Percentiles rank a stretch among this genome's conserved stretches.
phyloP scores from a whole-genome alignment of 2,329 filamentous ascomycete species.

The Pseudopyricularia cyperi region DNA sequence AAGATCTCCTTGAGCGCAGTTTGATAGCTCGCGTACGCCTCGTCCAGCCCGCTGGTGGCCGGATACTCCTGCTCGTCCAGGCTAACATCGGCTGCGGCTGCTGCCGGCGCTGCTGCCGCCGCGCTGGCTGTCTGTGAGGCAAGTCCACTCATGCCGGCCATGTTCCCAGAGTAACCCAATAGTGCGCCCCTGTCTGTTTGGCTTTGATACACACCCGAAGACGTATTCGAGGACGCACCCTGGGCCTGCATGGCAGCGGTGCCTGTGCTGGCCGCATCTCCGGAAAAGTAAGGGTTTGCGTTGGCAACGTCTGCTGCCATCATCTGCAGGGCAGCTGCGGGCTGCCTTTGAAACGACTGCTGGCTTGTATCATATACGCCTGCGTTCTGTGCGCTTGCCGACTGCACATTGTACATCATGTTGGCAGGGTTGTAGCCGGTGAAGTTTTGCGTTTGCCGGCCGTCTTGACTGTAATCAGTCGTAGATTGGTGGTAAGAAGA shows the following conservation, averaged over 20 bases:
- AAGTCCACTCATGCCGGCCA: constrained; percentile 34
- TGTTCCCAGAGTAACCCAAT: constrained; percentile 33
- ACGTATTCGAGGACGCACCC: constrained; percentile 30
- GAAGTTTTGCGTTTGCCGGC: constrained; percentile 41
- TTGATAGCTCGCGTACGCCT: constrained; percentile 56
- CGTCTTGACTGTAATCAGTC: constrained; percentile 49
- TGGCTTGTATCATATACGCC: constrained; percentile 64
- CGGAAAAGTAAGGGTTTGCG: constrained; percentile 59
- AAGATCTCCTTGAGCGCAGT: constrained; percentile 54
- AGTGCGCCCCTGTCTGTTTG: constrained; percentile 40
- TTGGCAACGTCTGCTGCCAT: constrained; percentile 51
- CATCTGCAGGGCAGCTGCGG: constrained; percentile 60
- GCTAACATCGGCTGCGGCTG: constrained; percentile 25
- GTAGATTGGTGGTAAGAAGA: constrained; percentile 44
- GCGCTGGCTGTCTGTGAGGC: constrained; percentile 18
- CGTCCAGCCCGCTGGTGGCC: constrained; percentile 44
- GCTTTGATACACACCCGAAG: constrained; percentile 53
- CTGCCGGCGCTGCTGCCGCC: not conserved
- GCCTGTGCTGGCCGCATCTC: constrained; percentile 49
- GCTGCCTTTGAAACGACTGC: constrained; percentile 64
- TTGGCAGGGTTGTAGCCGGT: constrained; percentile 51
- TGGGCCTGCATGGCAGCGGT: constrained; percentile 39
- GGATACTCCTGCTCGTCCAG: constrained; percentile 47
- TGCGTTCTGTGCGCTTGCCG: constrained; percentile 41
- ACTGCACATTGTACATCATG: constrained; percentile 70